Evolutionary conservation across 2,329 filamentous ascomycete species (phyloP), one percentile per base, ranked within the genome.

Genomic region (Penicillium sp.): DNA sequence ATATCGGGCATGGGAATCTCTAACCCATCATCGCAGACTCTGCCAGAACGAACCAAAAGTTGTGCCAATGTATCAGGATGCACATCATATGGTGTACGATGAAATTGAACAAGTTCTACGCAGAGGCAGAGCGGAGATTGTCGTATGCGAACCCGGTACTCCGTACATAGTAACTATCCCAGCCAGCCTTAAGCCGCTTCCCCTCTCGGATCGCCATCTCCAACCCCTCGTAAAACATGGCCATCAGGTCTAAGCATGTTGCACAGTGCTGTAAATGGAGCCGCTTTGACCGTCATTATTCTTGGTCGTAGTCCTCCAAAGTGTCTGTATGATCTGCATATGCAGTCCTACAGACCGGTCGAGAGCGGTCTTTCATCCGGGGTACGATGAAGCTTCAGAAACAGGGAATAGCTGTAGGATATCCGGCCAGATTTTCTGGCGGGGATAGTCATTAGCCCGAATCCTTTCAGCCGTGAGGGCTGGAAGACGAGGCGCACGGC

Each of bases 401-500:
- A 28, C 10, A 28, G n/a, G 14, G 43, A 35, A 51, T 35, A 22
- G 28, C 22, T 19, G 10, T 22, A 28, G 46, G 22, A 22, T 4
- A 10, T 3, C 45, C 28, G n/a, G 11, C 46, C n/a, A 30, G 46
- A 16, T 33, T 19, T 51, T 5, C 3, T 49, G 13, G 28, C n/a
- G 46, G 46, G 28, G 16, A 19, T 10, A 2, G 13, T 1, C 14
- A 5, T 14, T 19, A 14, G 28, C 46, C 22, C 22, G 37, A 16
- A 43, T 37, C 28, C n/a, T 52, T 40, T 53, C 56, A 37, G 40
- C 48, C 14, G 14, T 51, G 45, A 45, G 33, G 25, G 48, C 46
- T 46, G 22, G 30, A 33, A 33, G 43, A 25, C 8, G 30, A 38
- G 22, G 11, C 16, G 46, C 6, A 33, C 16, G 28, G 5, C 28